A percentile compares a stretch with the other conserved stretches of the same genome.
Conservation (phyloP, 306 rosid species). For the Pterocarpus macrocarpus region DNA sequence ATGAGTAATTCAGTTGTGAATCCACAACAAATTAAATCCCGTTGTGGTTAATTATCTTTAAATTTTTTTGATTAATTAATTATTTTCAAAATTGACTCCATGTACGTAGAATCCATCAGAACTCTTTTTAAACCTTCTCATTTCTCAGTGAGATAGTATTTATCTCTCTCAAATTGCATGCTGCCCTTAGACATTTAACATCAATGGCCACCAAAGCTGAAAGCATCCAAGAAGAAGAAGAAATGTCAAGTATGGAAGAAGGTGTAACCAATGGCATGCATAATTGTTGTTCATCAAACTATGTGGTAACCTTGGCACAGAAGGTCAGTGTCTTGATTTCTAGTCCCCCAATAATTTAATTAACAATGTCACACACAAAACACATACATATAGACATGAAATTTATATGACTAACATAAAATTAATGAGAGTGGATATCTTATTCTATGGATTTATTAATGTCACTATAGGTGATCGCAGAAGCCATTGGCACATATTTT, state of each 20-base stretch:
- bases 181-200: neutral
- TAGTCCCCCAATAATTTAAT: neutral
- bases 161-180: conserved; percentile 3
- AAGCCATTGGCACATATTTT: conserved; percentile 68
- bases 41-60: too few relatives aligned
- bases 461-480: conserved; percentile 48
- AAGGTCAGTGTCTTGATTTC: conserved; percentile 34
- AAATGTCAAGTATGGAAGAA: conserved; percentile 40
- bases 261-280: conserved; percentile 6
- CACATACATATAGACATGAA: neutral
- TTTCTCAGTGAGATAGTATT: neutral
- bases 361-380: neutral
- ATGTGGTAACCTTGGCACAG: conserved; percentile 23
- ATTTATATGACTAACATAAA: neutral
- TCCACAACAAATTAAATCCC: neutral
- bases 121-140: neutral
- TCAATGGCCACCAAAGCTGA: conserved; percentile 35
- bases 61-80: neutral
- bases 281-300: conserved; percentile 41
- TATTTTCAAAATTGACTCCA: conserved; percentile 1
- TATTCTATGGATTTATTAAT: neutral
- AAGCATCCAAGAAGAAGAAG: conserved; percentile 21
- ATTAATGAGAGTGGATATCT: neutral
- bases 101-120: neutral
- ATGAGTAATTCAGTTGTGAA: neutral